A percentile compares a stretch with the other conserved stretches of the same genome.
Evolutionary conservation across 257 asterid genomes (phyloP).

Genomic region (Plantago major): DNA sequence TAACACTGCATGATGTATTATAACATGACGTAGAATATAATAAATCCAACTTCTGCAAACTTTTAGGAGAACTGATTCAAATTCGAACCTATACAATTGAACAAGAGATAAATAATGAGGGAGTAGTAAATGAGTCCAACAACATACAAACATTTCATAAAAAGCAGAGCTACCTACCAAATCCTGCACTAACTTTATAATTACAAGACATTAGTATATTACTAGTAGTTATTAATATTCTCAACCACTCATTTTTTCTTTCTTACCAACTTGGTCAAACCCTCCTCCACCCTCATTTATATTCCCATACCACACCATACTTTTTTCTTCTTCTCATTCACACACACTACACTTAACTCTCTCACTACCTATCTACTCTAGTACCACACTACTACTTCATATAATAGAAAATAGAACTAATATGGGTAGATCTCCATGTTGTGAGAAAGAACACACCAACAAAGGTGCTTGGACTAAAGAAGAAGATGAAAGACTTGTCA

Average conservation of each 20-base stretch:
- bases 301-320: constrained; percentile 1
- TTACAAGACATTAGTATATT: too few relatives aligned
- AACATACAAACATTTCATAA: constrained; percentile 13
- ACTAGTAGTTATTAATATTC: constrained; percentile 17
- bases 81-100: too few relatives aligned
- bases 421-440: constrained; percentile 54
- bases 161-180: constrained; percentile 41
- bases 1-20: too few relatives aligned
- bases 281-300: neutral
- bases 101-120: too few relatives aligned
- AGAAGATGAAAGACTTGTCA: constrained; percentile 36
- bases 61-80: too few relatives aligned
- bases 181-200: constrained; percentile 32
- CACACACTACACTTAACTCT: neutral
- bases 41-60: too few relatives aligned
- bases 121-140: constrained; percentile 21
- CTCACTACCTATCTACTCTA: constrained; percentile 1
- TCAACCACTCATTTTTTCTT: constrained; percentile 38
- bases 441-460: constrained; percentile 45
- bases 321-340: neutral
- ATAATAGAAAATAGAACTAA: neutral
- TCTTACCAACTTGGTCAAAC: constrained; percentile 34
- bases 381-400: too few relatives aligned
- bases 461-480: constrained; percentile 52
- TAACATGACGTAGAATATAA: too few relatives aligned